Evolutionary conservation across 2,329 filamentous ascomycete genomes (phyloP), one percentile per base, ranked within the genome.

Genomic region (Verticillium zaregamsianum): DNA sequence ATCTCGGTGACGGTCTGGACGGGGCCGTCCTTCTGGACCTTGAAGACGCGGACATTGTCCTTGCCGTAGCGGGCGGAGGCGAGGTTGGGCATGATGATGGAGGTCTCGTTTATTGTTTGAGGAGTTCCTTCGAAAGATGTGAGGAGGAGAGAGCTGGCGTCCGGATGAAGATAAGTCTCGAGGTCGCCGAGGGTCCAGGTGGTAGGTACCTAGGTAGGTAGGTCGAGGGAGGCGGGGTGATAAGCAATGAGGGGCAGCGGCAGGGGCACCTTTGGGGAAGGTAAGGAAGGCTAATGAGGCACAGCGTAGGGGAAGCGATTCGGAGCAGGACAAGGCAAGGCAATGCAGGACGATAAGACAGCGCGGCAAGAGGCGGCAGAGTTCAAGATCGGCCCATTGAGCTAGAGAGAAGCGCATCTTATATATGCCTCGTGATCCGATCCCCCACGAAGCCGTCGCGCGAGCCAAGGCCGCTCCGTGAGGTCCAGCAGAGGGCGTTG

Each of bases 41-140:
- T 99, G 87, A 90, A 96, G 71, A 99, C 87, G 72, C 95, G 93
- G 84, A 99, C 90, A 81, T 99, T 98, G 86, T 98, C 95, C 87
- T 99, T 94, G 80, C 91, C 91, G 75, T 93, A 94, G 73, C 89
- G 87, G 70, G 91, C 90, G 70, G 85, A 79, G 63, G 84, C 80
- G 64, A 89, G 76, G 68, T 76, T 74, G 66, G 85, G 77, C 85
- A 88, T 88, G 62, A 57, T 55, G 45, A 23, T 8, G 17, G 28
- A 28, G 28, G 28, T 28, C 6, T 28, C 1, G 28, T 5, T 5
- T 28, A 1, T 37, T 2, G 39, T n/a, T 23, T 45, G 39, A n/a
- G 15, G 39, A 28, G 28, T 28, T 28, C 5, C 5, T 45, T 45
- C 7, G 17, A 3, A n/a, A n/a, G n/a, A 6, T 9, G 20, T 7